Percentiles rank a stretch among this genome's conserved stretches.
phyloP scores from a whole-genome alignment of 768 basidiomycete species.

The Erythrobasidium yunnanense region DNA sequence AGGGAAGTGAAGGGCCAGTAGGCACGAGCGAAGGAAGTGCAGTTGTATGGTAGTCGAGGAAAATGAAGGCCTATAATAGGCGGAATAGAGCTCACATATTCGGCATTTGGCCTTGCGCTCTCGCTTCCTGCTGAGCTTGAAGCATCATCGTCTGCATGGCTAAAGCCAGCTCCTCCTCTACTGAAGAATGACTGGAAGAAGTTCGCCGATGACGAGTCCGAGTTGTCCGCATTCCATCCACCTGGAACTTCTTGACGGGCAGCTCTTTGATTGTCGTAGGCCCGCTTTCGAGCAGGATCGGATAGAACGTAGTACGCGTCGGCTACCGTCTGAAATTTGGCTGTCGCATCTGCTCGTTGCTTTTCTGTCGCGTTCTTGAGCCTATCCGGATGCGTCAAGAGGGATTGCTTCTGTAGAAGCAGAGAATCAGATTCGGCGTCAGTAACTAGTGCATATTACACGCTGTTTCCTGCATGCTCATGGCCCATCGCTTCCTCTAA shows the following conservation, averaged over 20 bases:
- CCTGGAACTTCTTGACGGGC: neutral
- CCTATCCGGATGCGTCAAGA: constrained; percentile 15
- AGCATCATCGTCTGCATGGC: neutral
- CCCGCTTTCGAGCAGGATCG: constrained; percentile 1
- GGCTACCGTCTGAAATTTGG: constrained; percentile 24
- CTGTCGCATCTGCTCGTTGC: constrained; percentile 11
- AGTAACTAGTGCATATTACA: too few relatives aligned
- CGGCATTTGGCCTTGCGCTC: neutral
- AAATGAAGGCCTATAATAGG: too few relatives aligned
- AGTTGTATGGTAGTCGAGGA: too few relatives aligned
- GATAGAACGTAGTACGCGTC: constrained; percentile 28
- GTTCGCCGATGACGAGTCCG: constrained; percentile 6
- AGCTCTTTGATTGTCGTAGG: constrained; percentile 25
- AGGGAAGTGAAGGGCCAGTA: too few relatives aligned
- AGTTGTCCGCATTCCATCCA: neutral
- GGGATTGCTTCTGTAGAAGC: constrained; percentile 11
- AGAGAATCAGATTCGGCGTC: too few relatives aligned
- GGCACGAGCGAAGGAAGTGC: too few relatives aligned
- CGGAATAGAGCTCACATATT: too few relatives aligned
- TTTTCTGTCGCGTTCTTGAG: constrained; percentile 21
- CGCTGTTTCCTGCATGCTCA: too few relatives aligned
- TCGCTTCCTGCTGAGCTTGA: neutral
- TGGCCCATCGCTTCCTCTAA: too few relatives aligned
- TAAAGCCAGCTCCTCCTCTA: neutral
- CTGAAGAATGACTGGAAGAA: constrained; percentile 18